Conservation (phyloP, 164 flowering plant species). For the Buxus sempervirens region DNA sequence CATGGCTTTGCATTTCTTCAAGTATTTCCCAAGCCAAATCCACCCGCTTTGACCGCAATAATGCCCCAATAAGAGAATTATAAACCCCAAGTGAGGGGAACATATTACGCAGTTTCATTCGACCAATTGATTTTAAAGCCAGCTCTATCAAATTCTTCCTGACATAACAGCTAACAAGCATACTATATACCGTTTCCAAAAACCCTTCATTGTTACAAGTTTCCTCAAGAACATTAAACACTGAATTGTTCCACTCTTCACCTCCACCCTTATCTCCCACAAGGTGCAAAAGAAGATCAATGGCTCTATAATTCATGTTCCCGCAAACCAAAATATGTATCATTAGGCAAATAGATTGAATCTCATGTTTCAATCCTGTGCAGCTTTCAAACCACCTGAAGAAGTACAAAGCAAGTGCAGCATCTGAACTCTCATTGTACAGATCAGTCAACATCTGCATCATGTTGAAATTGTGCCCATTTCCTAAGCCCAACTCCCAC, state of each 20-base stretch:
- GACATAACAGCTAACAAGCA: constrained; percentile 38
- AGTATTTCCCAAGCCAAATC: constrained; percentile 44
- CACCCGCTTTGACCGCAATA: constrained; percentile 23
- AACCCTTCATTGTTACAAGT: constrained; percentile 21
- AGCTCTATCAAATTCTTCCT: constrained; percentile 27
- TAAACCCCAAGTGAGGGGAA: constrained; percentile 36
- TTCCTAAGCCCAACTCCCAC: constrained; percentile 22
- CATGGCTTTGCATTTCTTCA: constrained; percentile 29
- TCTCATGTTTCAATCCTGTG: constrained; percentile 18
- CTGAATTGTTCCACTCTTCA: constrained; percentile 11
- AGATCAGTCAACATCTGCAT: constrained; percentile 31
- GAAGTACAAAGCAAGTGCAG: constrained; percentile 35
- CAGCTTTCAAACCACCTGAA: constrained; percentile 38
- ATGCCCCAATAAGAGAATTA: constrained; percentile 29
- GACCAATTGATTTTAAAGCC: constrained; percentile 28
- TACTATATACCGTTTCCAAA: constrained; percentile 32
- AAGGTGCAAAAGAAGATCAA: constrained; percentile 29
- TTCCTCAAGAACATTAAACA: constrained; percentile 25
- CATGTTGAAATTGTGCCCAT: constrained; percentile 19
- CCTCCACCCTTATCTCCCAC: constrained; percentile 16
- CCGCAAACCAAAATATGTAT: constrained; percentile 39
- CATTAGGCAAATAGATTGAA: constrained; percentile 37
- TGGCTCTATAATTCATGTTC: constrained; percentile 40
- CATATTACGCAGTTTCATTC: constrained; percentile 26
- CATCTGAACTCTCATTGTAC: constrained; percentile 34